A percentile compares a stretch with the other conserved stretches of the same genome.
Conservation (phyloP, 345 rosid species). For the Syzygium aqueum region DNA sequence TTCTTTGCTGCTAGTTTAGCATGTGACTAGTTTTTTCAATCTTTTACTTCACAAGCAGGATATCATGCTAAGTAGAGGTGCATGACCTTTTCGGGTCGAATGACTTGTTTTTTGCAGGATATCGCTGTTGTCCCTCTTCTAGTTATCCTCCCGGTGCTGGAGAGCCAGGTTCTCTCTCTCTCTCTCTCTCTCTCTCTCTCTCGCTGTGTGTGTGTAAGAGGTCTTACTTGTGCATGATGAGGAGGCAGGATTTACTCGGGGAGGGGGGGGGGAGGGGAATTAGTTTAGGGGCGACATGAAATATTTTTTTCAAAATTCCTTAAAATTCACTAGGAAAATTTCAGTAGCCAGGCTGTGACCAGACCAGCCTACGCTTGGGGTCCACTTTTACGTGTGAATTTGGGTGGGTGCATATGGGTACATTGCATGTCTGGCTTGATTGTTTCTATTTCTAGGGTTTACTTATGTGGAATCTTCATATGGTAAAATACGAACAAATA, state of each 20-base stretch:
- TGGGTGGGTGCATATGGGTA: background rate
- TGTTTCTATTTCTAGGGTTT: background rate
- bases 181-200: background rate
- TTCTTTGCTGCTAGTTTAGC: background rate
- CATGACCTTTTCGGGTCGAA: slow-evolving; percentile 1
- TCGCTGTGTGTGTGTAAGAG: background rate
- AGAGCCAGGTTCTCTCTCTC: slow-evolving; percentile 61
- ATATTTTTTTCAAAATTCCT: background rate
- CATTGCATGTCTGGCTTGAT: background rate
- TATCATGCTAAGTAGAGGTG: background rate
- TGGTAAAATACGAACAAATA: background rate
- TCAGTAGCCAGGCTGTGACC: background rate
- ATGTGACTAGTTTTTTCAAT: background rate
- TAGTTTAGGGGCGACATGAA: background rate
- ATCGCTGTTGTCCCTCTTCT: slow-evolving; percentile 92
- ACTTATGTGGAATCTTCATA: background rate
- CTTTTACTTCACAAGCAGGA: background rate
- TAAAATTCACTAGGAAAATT: background rate
- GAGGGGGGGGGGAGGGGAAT: background rate
- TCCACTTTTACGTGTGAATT: background rate
- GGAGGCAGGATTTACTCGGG: background rate
- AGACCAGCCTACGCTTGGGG: background rate
- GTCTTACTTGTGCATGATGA: background rate
- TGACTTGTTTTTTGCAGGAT: slow-evolving; percentile 51
- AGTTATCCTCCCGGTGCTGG: slow-evolving; percentile 87